A percentile compares a stretch with the other conserved stretches of the same genome.
Conservation (phyloP, 2,329 filamentous ascomycete genomes). For the Truncatella angustata region DNA sequence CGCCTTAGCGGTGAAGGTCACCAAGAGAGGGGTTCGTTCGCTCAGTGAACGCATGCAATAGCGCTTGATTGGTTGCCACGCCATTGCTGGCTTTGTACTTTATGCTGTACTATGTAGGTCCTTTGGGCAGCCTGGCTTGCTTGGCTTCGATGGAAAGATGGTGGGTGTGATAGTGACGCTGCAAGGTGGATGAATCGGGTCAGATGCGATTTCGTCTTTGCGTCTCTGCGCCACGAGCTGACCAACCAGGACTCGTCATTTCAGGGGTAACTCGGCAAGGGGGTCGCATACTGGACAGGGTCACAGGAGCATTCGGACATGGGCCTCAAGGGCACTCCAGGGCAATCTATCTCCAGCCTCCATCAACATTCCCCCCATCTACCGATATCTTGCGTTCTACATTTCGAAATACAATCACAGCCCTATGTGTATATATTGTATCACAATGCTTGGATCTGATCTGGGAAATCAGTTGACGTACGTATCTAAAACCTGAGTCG, state of each 20-base stretch:
- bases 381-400: neutral
- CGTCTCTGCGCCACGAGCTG: neutral
- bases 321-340: neutral
- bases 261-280: neutral
- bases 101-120: too few relatives aligned
- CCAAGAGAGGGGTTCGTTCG: neutral
- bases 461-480: too few relatives aligned
- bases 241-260: neutral
- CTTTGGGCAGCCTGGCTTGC: neutral
- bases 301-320: neutral
- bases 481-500: too few relatives aligned
- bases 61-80: neutral
- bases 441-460: too few relatives aligned
- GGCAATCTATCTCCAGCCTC: too few relatives aligned
- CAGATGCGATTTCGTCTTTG: neutral
- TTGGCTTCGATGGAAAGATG: too few relatives aligned
- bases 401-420: too few relatives aligned
- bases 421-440: too few relatives aligned
- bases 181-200: neutral
- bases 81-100: neutral
- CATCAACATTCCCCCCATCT: neutral
- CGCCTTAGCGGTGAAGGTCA: neutral
- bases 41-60: neutral
- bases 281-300: neutral
- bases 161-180: slow-evolving; percentile 1